phyloP scores from a whole-genome alignment of 2,329 filamentous ascomycete genomes.

The Talaromyces sp. region DNA sequence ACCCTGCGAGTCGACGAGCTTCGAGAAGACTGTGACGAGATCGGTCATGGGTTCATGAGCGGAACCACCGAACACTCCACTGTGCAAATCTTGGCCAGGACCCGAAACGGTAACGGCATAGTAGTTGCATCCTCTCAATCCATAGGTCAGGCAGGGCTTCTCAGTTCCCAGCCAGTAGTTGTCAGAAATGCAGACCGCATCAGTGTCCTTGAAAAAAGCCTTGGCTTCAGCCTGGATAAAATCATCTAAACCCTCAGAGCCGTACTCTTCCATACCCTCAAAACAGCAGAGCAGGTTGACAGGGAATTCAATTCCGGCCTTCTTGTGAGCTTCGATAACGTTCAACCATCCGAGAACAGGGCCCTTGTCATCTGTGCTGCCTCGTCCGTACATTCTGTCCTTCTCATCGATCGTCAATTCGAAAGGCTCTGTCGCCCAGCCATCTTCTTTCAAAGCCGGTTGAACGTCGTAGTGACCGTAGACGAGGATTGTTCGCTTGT shows the following conservation, averaged over 20 bases:
- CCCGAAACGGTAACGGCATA: constrained; percentile 89
- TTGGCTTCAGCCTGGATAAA: constrained; percentile 89
- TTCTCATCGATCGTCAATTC: constrained; percentile 82
- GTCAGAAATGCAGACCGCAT: constrained; percentile 96
- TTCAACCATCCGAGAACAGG: constrained; percentile 97
- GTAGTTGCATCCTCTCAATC: constrained; percentile 96
- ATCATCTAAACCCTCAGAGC: constrained; percentile 92
- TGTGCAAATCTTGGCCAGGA: constrained; percentile 90
- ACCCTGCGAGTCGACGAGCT: constrained; percentile 82
- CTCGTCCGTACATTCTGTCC: constrained; percentile 92
- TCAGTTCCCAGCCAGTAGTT: constrained; percentile 99
- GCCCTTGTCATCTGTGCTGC: constrained; percentile 96
- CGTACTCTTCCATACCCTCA: constrained; percentile 99
- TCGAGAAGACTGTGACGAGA: constrained; percentile 74
- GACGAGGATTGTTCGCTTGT: constrained; percentile 90
- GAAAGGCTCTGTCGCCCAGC: constrained; percentile 95
- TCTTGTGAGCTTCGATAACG: constrained; percentile 95
- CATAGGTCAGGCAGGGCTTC: constrained; percentile 97
- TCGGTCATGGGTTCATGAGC: constrained; percentile 99
- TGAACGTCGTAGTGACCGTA: constrained; percentile 99
- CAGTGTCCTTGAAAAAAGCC: constrained; percentile 90
- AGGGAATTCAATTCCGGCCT: constrained; percentile 88
- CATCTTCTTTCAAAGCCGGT: constrained; percentile 86
- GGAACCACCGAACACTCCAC: constrained; percentile 92
- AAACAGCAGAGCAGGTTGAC: constrained; percentile 99